Base-by-base conservation (phyloP, 169 alveolate species). In the Eimeria brunetti region DNA sequence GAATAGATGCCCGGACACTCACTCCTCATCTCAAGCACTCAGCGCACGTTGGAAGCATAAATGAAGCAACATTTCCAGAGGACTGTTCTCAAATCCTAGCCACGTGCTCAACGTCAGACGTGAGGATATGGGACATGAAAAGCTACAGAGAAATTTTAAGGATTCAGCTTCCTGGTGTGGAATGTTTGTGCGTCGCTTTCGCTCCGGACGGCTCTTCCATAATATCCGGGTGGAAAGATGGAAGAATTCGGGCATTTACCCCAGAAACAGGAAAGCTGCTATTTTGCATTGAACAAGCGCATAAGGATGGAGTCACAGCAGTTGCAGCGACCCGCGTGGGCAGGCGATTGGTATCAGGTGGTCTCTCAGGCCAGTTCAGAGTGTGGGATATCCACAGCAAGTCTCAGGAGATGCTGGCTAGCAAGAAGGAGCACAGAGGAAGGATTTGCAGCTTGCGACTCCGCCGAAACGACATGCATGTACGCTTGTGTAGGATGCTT, bases 51-150 rank as follows among this genome's bases (percentile, higher is more conserved):
- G 99, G 98, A 86, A 95, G 97, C 81, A 97, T 98, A 91, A 98
- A 98, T 36, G 56, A 84, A 73, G 96, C 88, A 58, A 90, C 76
- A 33, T 95, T 94, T 85, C 97, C 97, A 38, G 88, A 67, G 76
- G 88, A 73, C 51, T 88, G 76, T 71, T 95, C 97, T 3, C 94
- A 94, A 75, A 86, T 97, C 53, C 98, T 98, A 80, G 99, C 99
- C 44, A 98, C 99, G 36, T 97, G 98, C 93, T 97, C 99, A 51
- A 62, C 94, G 56, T 97, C 97, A 89, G 99, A 98, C 94, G 97
- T 98, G 67, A 97, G 99, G 83, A 98, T 98, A 30, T 98, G 99
- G 99, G 98, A 98, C 96, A 96, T 98, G 51, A 97, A 96, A 97
- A 62, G 85, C 58, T 95, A 98, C 78, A 98, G 97, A 95, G 99